These are phyloP conservation scores for Lippia alba DNA, from an alignment of 305 asterid genomes.

Conservation along the genomic window DNA sequence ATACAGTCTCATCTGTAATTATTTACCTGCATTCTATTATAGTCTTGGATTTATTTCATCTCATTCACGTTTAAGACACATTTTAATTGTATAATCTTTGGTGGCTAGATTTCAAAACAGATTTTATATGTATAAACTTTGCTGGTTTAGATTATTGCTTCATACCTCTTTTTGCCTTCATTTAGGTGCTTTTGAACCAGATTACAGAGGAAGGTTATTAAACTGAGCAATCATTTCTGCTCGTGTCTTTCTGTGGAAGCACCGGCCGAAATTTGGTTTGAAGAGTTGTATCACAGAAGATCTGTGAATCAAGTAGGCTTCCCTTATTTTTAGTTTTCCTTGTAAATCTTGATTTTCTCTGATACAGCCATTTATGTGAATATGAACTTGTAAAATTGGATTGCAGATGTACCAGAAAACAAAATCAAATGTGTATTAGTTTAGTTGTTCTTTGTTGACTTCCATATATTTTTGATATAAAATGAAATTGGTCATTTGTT, in stretches of 20 bases:
- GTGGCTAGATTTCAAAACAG: background rate
- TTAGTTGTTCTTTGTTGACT: background rate
- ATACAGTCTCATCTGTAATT: background rate
- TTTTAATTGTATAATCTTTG: background rate
- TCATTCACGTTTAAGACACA: background rate
- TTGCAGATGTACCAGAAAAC: background rate
- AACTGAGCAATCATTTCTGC: background rate
- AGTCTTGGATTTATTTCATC: background rate
- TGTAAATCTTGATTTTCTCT: background rate
- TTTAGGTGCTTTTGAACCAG: background rate
- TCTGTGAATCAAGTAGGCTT: background rate
- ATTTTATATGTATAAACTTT: background rate
- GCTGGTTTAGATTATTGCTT: no score
- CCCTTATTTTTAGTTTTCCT: no score
- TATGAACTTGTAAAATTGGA: background rate
- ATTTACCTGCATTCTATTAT: background rate
- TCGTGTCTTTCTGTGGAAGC: slow-evolving; percentile 18
- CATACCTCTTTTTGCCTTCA: background rate
- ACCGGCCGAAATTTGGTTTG: background rate
- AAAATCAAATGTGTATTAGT: background rate
- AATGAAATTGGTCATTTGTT: background rate
- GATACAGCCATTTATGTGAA: background rate
- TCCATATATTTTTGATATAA: background rate
- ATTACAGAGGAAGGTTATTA: background rate
- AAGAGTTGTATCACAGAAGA: background rate